These are phyloP conservation scores for Candida endomychidarum DNA, from an alignment of 805 yeast species.

Conservation along the genomic window DNA sequence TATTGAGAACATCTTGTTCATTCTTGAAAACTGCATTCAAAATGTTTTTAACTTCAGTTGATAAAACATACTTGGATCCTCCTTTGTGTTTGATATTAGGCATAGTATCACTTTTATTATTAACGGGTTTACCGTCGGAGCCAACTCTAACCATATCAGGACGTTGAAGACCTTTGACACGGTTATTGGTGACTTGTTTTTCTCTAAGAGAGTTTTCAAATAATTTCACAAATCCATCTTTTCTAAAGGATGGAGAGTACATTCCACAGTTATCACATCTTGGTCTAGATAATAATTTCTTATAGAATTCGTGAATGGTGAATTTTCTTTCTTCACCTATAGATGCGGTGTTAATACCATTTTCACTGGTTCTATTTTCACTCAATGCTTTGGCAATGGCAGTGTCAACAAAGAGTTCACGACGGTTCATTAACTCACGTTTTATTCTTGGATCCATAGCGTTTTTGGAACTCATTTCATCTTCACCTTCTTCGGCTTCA, in stretches of 20 bases:
- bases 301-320: slow-evolving; percentile 72
- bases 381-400: slow-evolving; percentile 71
- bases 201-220: slow-evolving; percentile 85
- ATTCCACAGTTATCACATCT: slow-evolving; percentile 95
- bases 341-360: slow-evolving; percentile 79
- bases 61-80: slow-evolving; percentile 82
- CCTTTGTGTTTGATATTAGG: slow-evolving; percentile 58
- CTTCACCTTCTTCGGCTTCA: slow-evolving; percentile 45
- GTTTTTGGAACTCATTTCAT: slow-evolving; percentile 31
- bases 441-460: slow-evolving; percentile 39
- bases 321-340: slow-evolving; percentile 84
- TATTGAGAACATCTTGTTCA: slow-evolving; percentile 68
- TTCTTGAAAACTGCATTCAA: slow-evolving; percentile 70
- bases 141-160: slow-evolving; percentile 57
- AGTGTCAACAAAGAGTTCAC: slow-evolving; percentile 70
- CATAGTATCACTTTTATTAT: slow-evolving; percentile 26
- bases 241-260: slow-evolving; percentile 91
- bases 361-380: slow-evolving; percentile 67
- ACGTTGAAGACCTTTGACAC: slow-evolving; percentile 75
- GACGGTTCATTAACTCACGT: slow-evolving; percentile 51
- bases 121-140: slow-evolving; percentile 7
- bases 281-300: slow-evolving; percentile 68
- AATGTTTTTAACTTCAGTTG: slow-evolving; percentile 82
- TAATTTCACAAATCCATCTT: slow-evolving; percentile 90
- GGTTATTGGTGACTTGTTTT: slow-evolving; percentile 76